phyloP scores from a whole-genome alignment of 192 early-diverging fungal genomes.

The Coemansia sp. region DNA sequence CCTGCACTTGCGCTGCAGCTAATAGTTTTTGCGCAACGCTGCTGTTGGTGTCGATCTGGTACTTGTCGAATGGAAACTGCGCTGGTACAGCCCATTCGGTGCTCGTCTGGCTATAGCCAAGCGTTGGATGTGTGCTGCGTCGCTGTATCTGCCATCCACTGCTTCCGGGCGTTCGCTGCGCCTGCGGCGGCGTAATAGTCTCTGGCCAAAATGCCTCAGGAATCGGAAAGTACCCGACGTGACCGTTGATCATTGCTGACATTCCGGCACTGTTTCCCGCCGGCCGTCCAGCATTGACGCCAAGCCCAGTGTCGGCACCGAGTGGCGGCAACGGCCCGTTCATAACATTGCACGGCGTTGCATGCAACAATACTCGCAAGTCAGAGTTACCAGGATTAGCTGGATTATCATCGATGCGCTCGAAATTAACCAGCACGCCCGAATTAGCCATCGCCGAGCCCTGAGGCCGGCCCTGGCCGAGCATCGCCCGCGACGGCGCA shows the following conservation, averaged over 20 bases:
- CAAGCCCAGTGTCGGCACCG: conserved; percentile 7
- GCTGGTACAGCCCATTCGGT: conserved; percentile 62
- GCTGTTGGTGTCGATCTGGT: conserved; percentile 62
- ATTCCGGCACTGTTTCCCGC: conserved; percentile 45
- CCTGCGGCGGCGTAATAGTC: conserved; percentile 21
- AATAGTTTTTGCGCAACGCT: conserved; percentile 65
- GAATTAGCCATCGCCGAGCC: conserved; percentile 24
- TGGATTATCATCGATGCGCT: conserved; percentile 57
- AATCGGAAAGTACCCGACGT: conserved; percentile 67
- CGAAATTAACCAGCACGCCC: conserved; percentile 68
- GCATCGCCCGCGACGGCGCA: conserved; percentile 20
- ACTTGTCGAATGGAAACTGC: conserved; percentile 77
- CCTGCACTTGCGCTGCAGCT: conserved; percentile 34
- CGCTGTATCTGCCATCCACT: conserved; percentile 43
- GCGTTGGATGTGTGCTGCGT: conserved; percentile 64
- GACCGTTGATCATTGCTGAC: conserved; percentile 35
- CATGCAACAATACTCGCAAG: conserved; percentile 35
- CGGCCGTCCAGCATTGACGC: not conserved
- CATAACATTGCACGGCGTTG: conserved; percentile 32
- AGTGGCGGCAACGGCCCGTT: conserved; percentile 41
- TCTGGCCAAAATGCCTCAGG: conserved; percentile 76
- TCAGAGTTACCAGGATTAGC: conserved; percentile 41
- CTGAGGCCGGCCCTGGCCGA: conserved; percentile 19
- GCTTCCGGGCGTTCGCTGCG: not conserved
- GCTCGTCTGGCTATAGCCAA: conserved; percentile 60